Base-by-base conservation (phyloP, 331 rosid species). In the Spiraea crenata region DNA sequence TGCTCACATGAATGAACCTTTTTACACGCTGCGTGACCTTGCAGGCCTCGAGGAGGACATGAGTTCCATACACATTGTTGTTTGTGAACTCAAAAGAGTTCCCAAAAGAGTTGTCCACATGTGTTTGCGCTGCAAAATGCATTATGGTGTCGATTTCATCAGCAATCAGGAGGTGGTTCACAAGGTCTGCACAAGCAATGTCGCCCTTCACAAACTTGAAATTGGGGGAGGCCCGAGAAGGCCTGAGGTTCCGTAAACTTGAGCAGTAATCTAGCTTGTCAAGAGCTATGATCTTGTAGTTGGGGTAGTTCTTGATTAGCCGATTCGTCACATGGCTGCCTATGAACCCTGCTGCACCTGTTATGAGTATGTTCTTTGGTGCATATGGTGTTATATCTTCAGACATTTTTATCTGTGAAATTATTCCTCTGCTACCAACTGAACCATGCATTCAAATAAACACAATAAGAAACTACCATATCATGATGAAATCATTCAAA, bases 91-190 rank as follows among this genome's bases (percentile, higher is more conserved):
- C 90, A 71, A 89, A 77, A 0, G 92, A 87, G 79, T 89, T 89
- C 0, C 92, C 90, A 73, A 87, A 89, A 0, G 96, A 89, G 60
- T 89, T 89, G 51, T 89, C 96, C 15, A 89, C 92, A 31, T 89
- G 96, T 9, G 92, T 85, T 58, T 89, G 96, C 5, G 92, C 96
- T 5, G 96, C 92, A 70, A 89, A 89, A 69, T 89, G 89, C 92
- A 89, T 87, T 49, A 89, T 80, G 10, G 92, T 89, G 80, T 89
- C 92, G 42, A 87, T 89, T 57, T 85, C 71, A 70, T 89, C 96
- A 9, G 80, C 83, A 39, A 87, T 71, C 73, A 89, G 38, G 10
- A 89, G 76, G 72, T 85, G 85, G 55, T 83, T 85, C 73, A 89
- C 82, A 15, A 85, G 79, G 41, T 89, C 96, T 10, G 81, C 86